These are phyloP conservation scores for Cryptococcus maquisensis DNA, from an alignment of 1,284 basidiomycete genomes.

Conservation along the genomic window DNA sequence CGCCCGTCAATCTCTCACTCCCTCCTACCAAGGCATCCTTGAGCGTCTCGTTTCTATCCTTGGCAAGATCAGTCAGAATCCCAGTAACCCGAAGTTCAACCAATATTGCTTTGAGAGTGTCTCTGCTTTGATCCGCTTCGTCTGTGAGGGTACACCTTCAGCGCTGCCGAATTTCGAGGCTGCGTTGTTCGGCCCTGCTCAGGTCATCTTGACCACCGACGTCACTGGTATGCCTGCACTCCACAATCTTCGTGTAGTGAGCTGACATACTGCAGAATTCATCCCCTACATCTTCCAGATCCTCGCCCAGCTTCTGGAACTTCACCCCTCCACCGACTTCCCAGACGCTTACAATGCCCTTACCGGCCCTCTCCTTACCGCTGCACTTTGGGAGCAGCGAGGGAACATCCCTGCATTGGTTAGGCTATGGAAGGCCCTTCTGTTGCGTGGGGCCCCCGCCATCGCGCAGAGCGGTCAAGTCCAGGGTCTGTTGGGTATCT, in stretches of 20 bases:
- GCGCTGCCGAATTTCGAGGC: constrained; percentile 74
- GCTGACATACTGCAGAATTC: constrained; percentile 62
- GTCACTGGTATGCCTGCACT: constrained; percentile 66
- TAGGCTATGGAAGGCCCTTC: constrained; percentile 78
- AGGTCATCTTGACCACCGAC: constrained; percentile 81
- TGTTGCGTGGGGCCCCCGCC: constrained; percentile 63
- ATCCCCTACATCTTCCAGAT: constrained; percentile 97
- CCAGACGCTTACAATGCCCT: constrained; percentile 75
- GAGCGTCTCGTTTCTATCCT: constrained; percentile 75
- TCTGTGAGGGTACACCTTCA: constrained; percentile 64
- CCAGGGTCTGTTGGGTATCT: constrained; percentile 76
- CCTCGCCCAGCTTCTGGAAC: constrained; percentile 89
- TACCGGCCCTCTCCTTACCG: constrained; percentile 78
- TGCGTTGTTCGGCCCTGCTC: constrained; percentile 82
- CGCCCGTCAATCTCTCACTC: constrained; percentile 70
- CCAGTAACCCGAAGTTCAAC: constrained; percentile 94
- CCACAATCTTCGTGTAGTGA: background rate
- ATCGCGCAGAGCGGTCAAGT: constrained; percentile 75
- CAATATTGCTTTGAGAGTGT: constrained; percentile 97
- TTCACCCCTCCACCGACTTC: constrained; percentile 60
- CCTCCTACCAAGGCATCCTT: constrained; percentile 65
- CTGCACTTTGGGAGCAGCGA: constrained; percentile 85
- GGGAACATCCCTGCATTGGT: constrained; percentile 95
- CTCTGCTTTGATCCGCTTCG: constrained; percentile 85
- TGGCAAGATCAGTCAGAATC: constrained; percentile 85